A percentile compares a stretch with the other conserved stretches of the same genome.
Conservation (phyloP, 257 asterid genomes). For the Voacanga thouarsii region DNA sequence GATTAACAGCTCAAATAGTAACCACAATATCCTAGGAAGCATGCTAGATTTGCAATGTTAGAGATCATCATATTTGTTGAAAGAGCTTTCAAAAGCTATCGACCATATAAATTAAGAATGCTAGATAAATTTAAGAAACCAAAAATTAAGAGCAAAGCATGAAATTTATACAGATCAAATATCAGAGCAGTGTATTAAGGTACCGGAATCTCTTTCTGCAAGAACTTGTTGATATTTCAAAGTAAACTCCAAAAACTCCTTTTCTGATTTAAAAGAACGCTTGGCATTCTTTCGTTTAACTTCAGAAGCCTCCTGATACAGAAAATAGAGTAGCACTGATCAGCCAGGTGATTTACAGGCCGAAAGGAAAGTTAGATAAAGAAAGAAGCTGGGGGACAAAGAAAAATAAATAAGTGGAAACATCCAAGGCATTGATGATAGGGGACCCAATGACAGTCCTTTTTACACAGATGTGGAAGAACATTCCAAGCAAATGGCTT, state of each 20-base stretch:
- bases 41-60: neutral
- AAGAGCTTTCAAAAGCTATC: neutral
- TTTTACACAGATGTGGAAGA: neutral
- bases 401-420: neutral
- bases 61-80: neutral
- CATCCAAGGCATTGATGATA: neutral
- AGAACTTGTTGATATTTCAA: constrained; percentile 83
- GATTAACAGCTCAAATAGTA: constrained; percentile 2
- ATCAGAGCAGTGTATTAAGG: constrained; percentile 19
- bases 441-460: neutral
- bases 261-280: constrained; percentile 70
- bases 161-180: constrained; percentile 13
- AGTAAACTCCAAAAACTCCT: constrained; percentile 87
- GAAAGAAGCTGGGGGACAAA: neutral
- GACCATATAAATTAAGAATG: neutral
- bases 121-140: neutral
- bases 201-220: constrained; percentile 96
- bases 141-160: constrained; percentile 14
- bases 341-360: neutral
- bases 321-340: constrained; percentile 6
- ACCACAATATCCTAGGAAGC: neutral
- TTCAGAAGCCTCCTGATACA: constrained; percentile 60
- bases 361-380: neutral
- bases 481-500: neutral
- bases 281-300: constrained; percentile 79